phyloP scores from a whole-genome alignment of 495 filamentous ascomycete species.

The Penicillium herquei region DNA sequence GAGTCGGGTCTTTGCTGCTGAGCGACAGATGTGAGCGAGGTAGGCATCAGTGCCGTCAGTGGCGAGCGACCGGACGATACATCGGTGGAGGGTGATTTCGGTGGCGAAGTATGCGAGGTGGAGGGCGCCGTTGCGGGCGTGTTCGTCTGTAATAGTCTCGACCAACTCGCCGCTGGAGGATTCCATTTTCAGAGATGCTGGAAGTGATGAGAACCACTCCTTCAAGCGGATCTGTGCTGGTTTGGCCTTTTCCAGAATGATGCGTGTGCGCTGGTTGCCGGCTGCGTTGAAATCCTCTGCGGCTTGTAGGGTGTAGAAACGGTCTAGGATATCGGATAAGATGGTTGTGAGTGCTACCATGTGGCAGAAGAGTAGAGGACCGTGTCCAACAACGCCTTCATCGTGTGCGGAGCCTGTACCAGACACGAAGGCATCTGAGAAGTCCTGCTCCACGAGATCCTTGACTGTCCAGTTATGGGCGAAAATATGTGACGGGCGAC shows the following conservation, averaged over 20 bases:
- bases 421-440: constrained; percentile 38
- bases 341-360: constrained; percentile 60
- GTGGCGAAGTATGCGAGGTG: constrained; percentile 61
- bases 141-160: constrained; percentile 40
- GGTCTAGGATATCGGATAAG: constrained; percentile 58
- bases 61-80: constrained; percentile 54
- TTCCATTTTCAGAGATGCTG: constrained; percentile 54
- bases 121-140: constrained; percentile 51
- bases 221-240: constrained; percentile 59
- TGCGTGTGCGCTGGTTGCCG: constrained; percentile 48
- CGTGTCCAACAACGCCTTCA: constrained; percentile 43
- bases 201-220: constrained; percentile 57
- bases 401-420: constrained; percentile 31
- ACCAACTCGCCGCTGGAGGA: constrained; percentile 39
- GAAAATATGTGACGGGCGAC: constrained; percentile 55
- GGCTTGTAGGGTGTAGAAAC: constrained; percentile 59
- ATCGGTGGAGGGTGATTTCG: constrained; percentile 61
- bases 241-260: constrained; percentile 60
- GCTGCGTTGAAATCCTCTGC: constrained; percentile 52
- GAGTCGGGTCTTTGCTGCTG: constrained; percentile 63
- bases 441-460: constrained; percentile 53
- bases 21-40: constrained; percentile 91
- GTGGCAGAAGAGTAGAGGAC: constrained; percentile 54
- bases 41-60: constrained; percentile 45
- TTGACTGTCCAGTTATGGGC: constrained; percentile 57